Percentiles rank a stretch among this genome's conserved stretches.
Evolutionary conservation across 371 early-diverging fungal species (phyloP).

Genomic region (Lichtheimia ramosa): DNA sequence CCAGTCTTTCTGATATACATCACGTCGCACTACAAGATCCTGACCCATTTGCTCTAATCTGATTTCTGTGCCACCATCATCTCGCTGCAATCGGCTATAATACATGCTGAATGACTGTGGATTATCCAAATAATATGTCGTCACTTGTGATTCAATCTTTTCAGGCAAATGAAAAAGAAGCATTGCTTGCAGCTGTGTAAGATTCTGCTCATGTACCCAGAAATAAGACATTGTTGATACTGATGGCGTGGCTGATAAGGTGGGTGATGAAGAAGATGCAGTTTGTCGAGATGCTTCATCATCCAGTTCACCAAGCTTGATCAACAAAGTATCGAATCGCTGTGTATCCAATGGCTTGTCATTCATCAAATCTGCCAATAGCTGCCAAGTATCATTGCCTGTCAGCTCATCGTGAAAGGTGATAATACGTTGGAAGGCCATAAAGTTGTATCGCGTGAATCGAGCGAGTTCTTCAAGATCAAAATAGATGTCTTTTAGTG

Average conservation of each 20-base stretch:
- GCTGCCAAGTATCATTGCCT: constrained; percentile 66
- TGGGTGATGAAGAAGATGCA: constrained; percentile 16
- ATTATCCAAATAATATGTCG: constrained; percentile 96
- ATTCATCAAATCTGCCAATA: constrained; percentile 16
- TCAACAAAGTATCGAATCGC: constrained; percentile 22
- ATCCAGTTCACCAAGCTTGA: neutral
- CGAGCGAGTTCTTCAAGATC: constrained; percentile 84
- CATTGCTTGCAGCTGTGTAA: constrained; percentile 89
- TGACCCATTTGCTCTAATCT: constrained; percentile 88
- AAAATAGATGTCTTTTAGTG: constrained; percentile 28
- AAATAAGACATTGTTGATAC: constrained; percentile 60
- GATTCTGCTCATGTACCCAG: constrained; percentile 98
- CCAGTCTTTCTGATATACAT: constrained; percentile 82
- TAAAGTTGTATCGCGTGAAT: constrained; percentile 86
- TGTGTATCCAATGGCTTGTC: constrained; percentile 15
- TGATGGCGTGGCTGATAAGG: constrained; percentile 68
- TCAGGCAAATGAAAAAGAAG: constrained; percentile 71
- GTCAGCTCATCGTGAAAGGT: constrained; percentile 83
- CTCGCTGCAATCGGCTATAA: constrained; percentile 84
- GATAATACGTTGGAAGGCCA: constrained; percentile 86
- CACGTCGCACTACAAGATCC: constrained; percentile 41
- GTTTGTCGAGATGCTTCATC: constrained; percentile 33
- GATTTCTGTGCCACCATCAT: constrained; percentile 85
- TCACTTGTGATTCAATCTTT: constrained; percentile 62
- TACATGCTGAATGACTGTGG: constrained; percentile 84